Conservation (phyloP, 768 basidiomycete species). For the Panaeolus papilionaceus region DNA sequence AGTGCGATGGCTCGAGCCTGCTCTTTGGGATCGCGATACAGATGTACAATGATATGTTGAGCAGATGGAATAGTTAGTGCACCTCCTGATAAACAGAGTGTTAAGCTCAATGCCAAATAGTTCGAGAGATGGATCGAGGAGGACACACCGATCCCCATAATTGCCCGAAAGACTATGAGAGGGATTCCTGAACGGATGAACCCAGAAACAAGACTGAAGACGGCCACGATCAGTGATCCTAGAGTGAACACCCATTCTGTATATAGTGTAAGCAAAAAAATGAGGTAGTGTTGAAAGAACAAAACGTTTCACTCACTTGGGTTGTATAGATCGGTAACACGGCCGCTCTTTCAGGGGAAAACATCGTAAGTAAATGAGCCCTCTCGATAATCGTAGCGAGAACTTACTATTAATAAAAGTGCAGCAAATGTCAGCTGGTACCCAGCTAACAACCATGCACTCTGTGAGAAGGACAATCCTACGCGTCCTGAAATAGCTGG, state of each 20-base stretch:
- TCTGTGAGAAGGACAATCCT: constrained; percentile 29
- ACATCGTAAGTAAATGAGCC: not conserved
- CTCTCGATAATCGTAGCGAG: not conserved
- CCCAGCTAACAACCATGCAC: constrained; percentile 48
- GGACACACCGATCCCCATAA: constrained; percentile 52
- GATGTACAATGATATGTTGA: constrained; percentile 51
- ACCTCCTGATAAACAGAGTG: constrained; percentile 38
- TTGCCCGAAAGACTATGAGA: constrained; percentile 55
- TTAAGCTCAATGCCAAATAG: not conserved
- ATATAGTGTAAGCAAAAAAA: not conserved
- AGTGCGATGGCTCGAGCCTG: constrained; percentile 55
- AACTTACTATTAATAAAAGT: constrained; percentile 41
- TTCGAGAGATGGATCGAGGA: not conserved
- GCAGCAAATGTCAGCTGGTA: constrained; percentile 51
- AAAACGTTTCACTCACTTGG: constrained; percentile 38
- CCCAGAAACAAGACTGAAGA: constrained; percentile 50
- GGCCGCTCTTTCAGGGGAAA: constrained; percentile 37
- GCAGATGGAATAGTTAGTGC: constrained; percentile 59
- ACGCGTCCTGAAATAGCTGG: constrained; percentile 36
- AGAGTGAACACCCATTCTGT: constrained; percentile 47
- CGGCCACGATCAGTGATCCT: constrained; percentile 47
- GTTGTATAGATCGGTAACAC: constrained; percentile 45
- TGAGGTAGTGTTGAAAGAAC: not conserved
- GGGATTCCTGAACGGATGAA: constrained; percentile 52
- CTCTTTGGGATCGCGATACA: constrained; percentile 52